Base-by-base conservation (phyloP, 2,329 filamentous ascomycete genomes). In the Chaetomiaceae sp. region DNA sequence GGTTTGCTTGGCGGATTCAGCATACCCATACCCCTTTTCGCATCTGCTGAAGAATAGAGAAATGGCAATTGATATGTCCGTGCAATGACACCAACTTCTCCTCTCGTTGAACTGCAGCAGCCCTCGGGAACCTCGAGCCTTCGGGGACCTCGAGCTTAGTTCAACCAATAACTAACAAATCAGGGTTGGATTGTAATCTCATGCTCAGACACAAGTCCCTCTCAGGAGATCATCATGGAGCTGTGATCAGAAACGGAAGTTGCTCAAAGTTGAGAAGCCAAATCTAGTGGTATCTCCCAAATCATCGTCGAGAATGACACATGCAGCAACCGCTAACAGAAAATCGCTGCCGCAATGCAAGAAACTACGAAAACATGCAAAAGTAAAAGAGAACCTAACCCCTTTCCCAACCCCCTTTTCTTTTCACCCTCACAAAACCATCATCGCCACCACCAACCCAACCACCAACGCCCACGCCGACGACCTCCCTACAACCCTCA, bases 381-480 rank as follows among this genome's bases (percentile, higher is more conserved):
- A 27, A n/a, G 11, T 20, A 27, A 34, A 23, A 36, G 20, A 36
- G 34, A 17, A 12, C 29, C 43, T 12, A 11, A 3, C 27, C 27
- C 5, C 14, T 31, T 9, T 31, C 27, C 27, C 27, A 4, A 31
- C 14, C 8, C 27, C 27, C 19, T 20, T 8, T n/a, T 3, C 23
- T 27, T 17, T 7, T 15, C n/a, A 11, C 6, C 8, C 25, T 47
- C 34, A 55, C 22, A 53, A 17, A 19, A 55, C 9, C 43, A 53
- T 19, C n/a, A 49, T 29, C 25, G 47, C 43, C 7, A 36, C 50
- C 12, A 53, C 48, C 12, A 55, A 49, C 29, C 49, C 53, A 11
- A 20, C 58, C 33, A 37, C 40, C 48, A 56, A 15, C 27, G 38
- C 49, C n/a, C 40, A 48, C 53, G 19, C 47, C 29, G 47, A 50